phyloP scores from a whole-genome alignment of 2,329 filamentous ascomycete species.

The Byssochlamys sp. region DNA sequence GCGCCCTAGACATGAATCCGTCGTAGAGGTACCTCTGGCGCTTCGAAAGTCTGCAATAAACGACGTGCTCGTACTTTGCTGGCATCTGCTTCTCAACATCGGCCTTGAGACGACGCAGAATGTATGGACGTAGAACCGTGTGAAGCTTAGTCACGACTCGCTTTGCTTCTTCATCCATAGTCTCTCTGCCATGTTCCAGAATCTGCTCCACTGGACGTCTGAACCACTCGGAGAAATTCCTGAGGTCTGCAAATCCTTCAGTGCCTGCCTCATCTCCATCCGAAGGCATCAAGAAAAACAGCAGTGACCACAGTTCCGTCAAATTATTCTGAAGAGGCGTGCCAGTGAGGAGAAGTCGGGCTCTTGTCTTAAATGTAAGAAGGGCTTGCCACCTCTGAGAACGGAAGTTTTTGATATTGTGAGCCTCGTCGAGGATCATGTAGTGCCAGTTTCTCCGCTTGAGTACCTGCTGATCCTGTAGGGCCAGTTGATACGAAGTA shows the following conservation, averaged over 20 bases:
- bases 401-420: constrained; percentile 99
- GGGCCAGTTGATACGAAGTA: constrained; percentile 90
- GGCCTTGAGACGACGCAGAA: constrained; percentile 81
- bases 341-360: constrained; percentile 78
- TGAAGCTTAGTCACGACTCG: constrained; percentile 88
- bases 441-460: constrained; percentile 92
- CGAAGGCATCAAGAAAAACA: constrained; percentile 93
- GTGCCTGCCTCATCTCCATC: constrained; percentile 63
- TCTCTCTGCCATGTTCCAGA: constrained; percentile 82
- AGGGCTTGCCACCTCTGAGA: constrained; percentile 94
- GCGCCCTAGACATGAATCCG: constrained; percentile 81
- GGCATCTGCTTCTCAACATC: constrained; percentile 99
- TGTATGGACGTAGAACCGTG: constrained; percentile 82
- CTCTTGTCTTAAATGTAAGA: constrained; percentile 82
- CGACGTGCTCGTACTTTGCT: constrained; percentile 91
- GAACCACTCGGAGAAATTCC: constrained; percentile 94
- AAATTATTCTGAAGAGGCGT: constrained; percentile 95
- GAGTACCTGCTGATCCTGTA: constrained; percentile 89
- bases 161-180: constrained; percentile 87
- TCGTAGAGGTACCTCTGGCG: constrained; percentile 92
- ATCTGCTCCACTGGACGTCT: constrained; percentile 93
- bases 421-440: constrained; percentile 93
- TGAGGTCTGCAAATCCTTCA: constrained; percentile 85
- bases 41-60: constrained; percentile 90
- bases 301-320: constrained; percentile 88